phyloP scores from a whole-genome alignment of 2,329 filamentous ascomycete species.

The Diaporthe nobilis region DNA sequence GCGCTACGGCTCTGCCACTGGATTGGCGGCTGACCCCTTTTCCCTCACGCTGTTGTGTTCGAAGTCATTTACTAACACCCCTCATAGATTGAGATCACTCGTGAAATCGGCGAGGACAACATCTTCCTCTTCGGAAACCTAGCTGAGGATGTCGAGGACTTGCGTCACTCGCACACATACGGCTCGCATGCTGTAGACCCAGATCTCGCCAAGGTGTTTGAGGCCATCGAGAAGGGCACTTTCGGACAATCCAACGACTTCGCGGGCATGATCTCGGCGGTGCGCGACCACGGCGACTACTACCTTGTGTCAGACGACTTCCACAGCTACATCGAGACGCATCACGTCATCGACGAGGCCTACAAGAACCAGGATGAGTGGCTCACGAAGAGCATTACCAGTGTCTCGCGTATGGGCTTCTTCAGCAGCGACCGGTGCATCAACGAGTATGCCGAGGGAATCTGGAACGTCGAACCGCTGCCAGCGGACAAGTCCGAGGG shows the following conservation, averaged over 20 bases:
- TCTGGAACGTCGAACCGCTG: conserved; percentile 96
- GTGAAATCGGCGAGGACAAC: conserved; percentile 95
- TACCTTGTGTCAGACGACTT: conserved; percentile 99
- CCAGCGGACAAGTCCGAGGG: conserved; percentile 54
- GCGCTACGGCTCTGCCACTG: background rate
- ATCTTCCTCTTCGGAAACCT: conserved; percentile 99
- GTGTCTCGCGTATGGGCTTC: conserved; percentile 96
- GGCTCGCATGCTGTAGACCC: conserved; percentile 83
- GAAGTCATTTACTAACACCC: conserved; percentile 37
- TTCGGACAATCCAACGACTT: conserved; percentile 89
- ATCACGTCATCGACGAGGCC: conserved; percentile 89
- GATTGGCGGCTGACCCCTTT: too few species aligned
- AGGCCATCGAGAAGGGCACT: conserved; percentile 81
- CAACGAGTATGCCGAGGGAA: conserved; percentile 92
- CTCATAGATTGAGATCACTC: conserved; percentile 90
- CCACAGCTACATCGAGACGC: conserved; percentile 92
- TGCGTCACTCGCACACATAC: conserved; percentile 92
- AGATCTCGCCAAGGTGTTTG: conserved; percentile 84
- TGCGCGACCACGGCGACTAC: conserved; percentile 95
- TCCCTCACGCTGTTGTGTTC: conserved; percentile 2
- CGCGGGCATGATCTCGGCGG: conserved; percentile 84
- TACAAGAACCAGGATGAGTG: conserved; percentile 95
- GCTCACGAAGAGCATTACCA: conserved; percentile 90
- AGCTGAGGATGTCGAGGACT: conserved; percentile 95
- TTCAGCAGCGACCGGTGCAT: conserved; percentile 97